phyloP scores from a whole-genome alignment of 129 eudicot species.

The Pseudognaphalium luteoalbum region DNA sequence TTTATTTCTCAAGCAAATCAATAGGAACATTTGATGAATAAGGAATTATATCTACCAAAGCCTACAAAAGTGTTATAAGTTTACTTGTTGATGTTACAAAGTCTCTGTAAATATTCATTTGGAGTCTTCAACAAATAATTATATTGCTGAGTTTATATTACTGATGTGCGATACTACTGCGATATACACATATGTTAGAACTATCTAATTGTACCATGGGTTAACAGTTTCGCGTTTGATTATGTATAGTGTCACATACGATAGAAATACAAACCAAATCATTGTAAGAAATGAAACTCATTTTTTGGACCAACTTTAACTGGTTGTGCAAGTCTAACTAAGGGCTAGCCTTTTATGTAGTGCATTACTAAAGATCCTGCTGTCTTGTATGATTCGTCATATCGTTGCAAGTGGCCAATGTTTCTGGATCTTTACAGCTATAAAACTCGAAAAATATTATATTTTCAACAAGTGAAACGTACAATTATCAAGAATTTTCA shows the following conservation, averaged over 20 bases:
- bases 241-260: too few relatives aligned
- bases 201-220: too few relatives aligned
- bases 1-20: not conserved
- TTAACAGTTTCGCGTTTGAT: too few relatives aligned
- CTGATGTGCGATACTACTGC: too few relatives aligned
- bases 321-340: not conserved
- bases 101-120: not conserved
- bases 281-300: too few relatives aligned
- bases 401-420: not conserved
- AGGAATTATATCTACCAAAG: not conserved
- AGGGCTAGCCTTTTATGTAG: not conserved
- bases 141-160: too few relatives aligned
- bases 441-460: not conserved
- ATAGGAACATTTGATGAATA: not conserved
- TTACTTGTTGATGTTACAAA: not conserved
- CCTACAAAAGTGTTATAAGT: not conserved
- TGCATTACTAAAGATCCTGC: not conserved
- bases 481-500: not conserved
- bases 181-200: too few relatives aligned
- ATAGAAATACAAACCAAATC: too few relatives aligned
- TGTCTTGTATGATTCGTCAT: not conserved
- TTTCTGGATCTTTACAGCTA: not conserved
- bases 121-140: not conserved
- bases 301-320: not conserved
- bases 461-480: not conserved